Evolutionary conservation across 2,329 filamentous ascomycete genomes (phyloP).

Genomic region (Pseudocercospora fijiensis): DNA sequence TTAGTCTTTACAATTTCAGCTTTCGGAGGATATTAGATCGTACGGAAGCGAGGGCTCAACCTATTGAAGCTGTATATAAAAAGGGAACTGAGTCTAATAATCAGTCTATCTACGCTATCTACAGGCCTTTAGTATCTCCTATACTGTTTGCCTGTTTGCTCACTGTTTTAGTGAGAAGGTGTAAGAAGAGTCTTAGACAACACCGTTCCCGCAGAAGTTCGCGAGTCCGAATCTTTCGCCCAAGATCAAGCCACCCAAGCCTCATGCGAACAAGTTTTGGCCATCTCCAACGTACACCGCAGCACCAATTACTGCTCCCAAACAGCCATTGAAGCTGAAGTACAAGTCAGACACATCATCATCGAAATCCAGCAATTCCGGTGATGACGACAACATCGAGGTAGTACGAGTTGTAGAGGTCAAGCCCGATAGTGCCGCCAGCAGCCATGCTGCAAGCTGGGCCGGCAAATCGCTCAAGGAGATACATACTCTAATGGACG

Average conservation of each 20-base stretch:
- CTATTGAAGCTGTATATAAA: no score
- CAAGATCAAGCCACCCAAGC: neutral
- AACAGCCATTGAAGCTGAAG: conserved; percentile 7
- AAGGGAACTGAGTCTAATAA: no score
- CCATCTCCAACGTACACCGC: neutral
- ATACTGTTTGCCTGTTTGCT: no score
- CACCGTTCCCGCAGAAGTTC: conserved; percentile 18
- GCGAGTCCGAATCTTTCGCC: conserved; percentile 5
- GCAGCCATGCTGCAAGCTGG: neutral
- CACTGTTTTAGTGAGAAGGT: no score
- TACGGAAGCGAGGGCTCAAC: no score
- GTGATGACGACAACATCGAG: neutral
- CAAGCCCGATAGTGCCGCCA: conserved; percentile 9
- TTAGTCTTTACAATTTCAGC: no score
- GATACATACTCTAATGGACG: conserved; percentile 3
- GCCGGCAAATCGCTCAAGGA: conserved; percentile 1
- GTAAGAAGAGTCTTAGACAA: no score
- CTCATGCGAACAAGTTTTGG: neutral
- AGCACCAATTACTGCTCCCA: neutral
- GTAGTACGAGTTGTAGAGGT: conserved; percentile 9
- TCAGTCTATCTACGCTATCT: no score
- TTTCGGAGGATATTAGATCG: no score
- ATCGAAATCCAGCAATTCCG: neutral
- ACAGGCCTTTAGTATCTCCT: no score
- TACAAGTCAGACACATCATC: conserved; percentile 12